Evolutionary conservation across 176 grass and related monocot species (phyloP).

Genomic region (Oryza glumipatula): DNA sequence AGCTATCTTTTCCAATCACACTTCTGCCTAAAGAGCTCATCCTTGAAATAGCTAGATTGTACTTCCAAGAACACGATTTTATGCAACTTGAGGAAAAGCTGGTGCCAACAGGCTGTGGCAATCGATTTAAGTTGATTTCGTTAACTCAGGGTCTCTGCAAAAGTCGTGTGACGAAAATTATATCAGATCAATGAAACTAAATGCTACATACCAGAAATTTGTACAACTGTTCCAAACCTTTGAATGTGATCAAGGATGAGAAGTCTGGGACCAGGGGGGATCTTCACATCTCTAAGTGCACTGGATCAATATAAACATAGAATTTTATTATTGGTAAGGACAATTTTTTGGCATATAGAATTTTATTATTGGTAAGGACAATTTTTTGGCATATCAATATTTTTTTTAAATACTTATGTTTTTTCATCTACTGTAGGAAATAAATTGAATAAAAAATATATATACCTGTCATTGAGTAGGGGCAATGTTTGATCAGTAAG

Average conservation of each 20-base stretch:
- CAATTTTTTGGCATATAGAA: background rate
- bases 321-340: background rate
- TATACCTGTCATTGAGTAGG: slow-evolving; percentile 87
- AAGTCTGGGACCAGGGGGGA: slow-evolving; percentile 95
- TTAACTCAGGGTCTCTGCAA: slow-evolving; percentile 66
- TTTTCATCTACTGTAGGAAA: background rate
- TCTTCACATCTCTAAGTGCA: slow-evolving; percentile 95
- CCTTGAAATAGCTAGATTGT: slow-evolving; percentile 22
- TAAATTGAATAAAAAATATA: background rate
- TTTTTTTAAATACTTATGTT: background rate
- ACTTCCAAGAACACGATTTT: slow-evolving; percentile 30
- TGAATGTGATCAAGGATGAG: slow-evolving; percentile 95
- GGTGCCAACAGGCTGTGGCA: background rate
- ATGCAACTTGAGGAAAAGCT: slow-evolving; percentile 7
- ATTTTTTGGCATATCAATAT: background rate
- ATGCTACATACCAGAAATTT: slow-evolving; percentile 16
- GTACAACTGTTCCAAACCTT: slow-evolving; percentile 52
- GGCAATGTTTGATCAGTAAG: slow-evolving; percentile 84
- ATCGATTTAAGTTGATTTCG: slow-evolving; percentile 49
- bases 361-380: background rate
- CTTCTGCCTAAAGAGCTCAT: slow-evolving; percentile 24
- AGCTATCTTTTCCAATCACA: slow-evolving; percentile 27
- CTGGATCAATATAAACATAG: slow-evolving; percentile 44
- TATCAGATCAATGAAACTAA: slow-evolving; percentile 22
- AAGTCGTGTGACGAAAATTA: slow-evolving; percentile 7